phyloP scores from a whole-genome alignment of 768 basidiomycete genomes.

The Lactarius psammicola region DNA sequence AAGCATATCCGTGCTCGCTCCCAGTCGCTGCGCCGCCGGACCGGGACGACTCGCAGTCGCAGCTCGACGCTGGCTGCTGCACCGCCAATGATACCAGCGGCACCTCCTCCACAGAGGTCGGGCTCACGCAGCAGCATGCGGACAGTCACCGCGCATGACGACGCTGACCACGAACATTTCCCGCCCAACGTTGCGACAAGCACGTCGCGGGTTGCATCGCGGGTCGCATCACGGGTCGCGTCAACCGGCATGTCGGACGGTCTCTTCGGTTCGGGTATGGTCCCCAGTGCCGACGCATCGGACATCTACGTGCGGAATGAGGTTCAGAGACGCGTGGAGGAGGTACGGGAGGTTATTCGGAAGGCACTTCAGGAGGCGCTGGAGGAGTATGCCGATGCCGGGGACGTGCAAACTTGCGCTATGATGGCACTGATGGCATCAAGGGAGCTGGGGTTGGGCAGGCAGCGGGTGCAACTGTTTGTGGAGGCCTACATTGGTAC shows the following conservation, averaged over 20 bases:
- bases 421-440: constrained; percentile 64
- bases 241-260: constrained; percentile 23
- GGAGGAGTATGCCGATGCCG: constrained; percentile 42
- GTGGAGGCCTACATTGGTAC: constrained; percentile 73
- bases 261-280: constrained; percentile 14
- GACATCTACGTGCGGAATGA: constrained; percentile 5
- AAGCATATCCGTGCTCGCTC: constrained; percentile 31
- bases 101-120: constrained; percentile 40
- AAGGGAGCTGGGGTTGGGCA: constrained; percentile 52
- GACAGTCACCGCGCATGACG: constrained; percentile 55
- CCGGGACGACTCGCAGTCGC: constrained; percentile 10
- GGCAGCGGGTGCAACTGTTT: constrained; percentile 48
- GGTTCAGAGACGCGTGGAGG: constrained; percentile 17
- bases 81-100: constrained; percentile 30
- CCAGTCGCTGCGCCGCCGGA: constrained; percentile 32
- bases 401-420: constrained; percentile 79
- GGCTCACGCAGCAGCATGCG: constrained; percentile 66
- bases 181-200: not conserved
- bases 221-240: not conserved
- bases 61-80: constrained; percentile 22
- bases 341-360: constrained; percentile 23
- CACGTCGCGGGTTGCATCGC: constrained; percentile 37
- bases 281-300: not conserved
- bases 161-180: constrained; percentile 24
- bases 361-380: constrained; percentile 14